These are phyloP conservation scores for Lactifluus volemus DNA, from an alignment of 768 basidiomycete species.

Conservation along the genomic window DNA sequence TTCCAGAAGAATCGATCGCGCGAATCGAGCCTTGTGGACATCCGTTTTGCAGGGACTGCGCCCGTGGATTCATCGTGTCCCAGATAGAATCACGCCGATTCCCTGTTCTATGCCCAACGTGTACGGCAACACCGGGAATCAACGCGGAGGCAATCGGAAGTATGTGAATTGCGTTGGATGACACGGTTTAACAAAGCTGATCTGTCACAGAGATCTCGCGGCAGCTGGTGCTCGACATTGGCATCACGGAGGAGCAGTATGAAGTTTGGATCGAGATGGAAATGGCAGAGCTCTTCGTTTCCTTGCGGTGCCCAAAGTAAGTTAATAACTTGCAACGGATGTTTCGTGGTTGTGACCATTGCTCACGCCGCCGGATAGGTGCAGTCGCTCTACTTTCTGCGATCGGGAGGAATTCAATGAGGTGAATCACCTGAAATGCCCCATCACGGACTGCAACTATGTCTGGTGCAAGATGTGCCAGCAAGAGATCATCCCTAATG, in stretches of 20 bases:
- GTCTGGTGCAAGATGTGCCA: slow-evolving; percentile 30
- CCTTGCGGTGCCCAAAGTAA: slow-evolving; percentile 44
- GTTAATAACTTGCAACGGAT: too few species aligned
- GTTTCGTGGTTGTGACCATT: too few species aligned
- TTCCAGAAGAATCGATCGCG: slow-evolving; percentile 35
- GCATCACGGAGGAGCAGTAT: slow-evolving; percentile 35
- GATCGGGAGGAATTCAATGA: slow-evolving; percentile 24
- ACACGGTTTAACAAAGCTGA: background rate
- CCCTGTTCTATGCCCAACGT: slow-evolving; percentile 55
- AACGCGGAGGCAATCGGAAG: slow-evolving; percentile 25
- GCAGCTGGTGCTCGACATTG: slow-evolving; percentile 34
- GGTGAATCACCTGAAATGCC: slow-evolving; percentile 23
- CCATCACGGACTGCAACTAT: slow-evolving; percentile 23
- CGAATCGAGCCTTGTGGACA: slow-evolving; percentile 40
- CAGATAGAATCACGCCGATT: slow-evolving; percentile 46
- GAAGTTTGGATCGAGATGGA: slow-evolving; percentile 40
- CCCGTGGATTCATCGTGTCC: slow-evolving; percentile 34
- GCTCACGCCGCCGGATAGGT: slow-evolving; percentile 10
- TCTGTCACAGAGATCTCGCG: slow-evolving; percentile 1
- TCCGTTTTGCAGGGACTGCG: slow-evolving; percentile 45
- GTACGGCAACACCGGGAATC: slow-evolving; percentile 27
- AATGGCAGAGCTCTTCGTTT: slow-evolving; percentile 35
- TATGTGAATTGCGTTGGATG: slow-evolving; percentile 15
- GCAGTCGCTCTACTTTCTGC: slow-evolving; percentile 19
- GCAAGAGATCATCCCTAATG: slow-evolving; percentile 20